phyloP scores from a whole-genome alignment of 345 rosid species.

The Boechera retrofracta region DNA sequence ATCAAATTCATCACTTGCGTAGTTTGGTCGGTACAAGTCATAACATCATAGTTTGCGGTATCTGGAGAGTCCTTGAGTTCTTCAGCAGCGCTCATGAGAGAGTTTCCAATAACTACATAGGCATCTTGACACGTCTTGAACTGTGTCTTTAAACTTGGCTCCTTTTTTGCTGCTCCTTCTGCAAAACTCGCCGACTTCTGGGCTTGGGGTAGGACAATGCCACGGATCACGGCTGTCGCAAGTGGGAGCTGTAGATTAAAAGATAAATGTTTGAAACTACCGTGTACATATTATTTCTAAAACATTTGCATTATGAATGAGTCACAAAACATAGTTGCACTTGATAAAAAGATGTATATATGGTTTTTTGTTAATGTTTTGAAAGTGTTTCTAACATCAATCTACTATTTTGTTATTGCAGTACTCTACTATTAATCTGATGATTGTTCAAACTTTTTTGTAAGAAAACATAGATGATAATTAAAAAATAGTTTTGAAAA shows the following conservation, averaged over 20 bases:
- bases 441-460: too few species aligned
- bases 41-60: background rate
- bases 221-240: background rate
- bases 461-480: background rate
- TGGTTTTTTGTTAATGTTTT: too few species aligned
- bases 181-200: background rate
- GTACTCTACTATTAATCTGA: too few species aligned
- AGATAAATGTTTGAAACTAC: background rate
- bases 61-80: background rate
- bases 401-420: too few species aligned
- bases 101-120: background rate
- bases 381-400: too few species aligned
- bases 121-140: background rate
- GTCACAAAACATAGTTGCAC: background rate
- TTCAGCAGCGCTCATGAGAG: background rate
- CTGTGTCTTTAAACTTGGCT: background rate
- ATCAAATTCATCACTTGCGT: background rate
- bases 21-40: background rate
- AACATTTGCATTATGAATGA: background rate
- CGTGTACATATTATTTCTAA: background rate
- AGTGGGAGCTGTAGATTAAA: background rate
- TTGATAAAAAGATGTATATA: background rate
- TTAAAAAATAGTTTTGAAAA: too few species aligned
- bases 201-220: background rate
- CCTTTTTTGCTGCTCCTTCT: background rate